Evolutionary conservation across 495 filamentous ascomycete genomes (phyloP), one percentile per base, ranked within the genome.

Genomic region (Trypethelium eluteriae): DNA sequence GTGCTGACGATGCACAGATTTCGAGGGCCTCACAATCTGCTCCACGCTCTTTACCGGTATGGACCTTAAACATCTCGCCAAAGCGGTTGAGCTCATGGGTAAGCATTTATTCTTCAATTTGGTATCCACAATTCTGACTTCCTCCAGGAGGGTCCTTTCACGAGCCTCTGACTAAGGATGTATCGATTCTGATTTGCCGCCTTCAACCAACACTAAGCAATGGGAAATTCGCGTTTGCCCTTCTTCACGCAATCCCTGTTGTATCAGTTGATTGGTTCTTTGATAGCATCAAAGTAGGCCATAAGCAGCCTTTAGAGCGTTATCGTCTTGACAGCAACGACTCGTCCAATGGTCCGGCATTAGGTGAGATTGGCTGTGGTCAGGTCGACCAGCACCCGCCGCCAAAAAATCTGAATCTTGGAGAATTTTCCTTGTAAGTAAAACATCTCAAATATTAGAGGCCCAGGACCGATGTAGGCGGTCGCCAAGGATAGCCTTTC

Each of bases 31-130:
- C 69, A 82, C 79, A 46, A 85, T 97, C 50, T 90, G 86, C 74
- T 90, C 91, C 1, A 92, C 92, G 9, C 89, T 84, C 11, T 96
- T 98, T 73, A 82, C 83, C 18, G 87, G 88, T n/a, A 86, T 96
- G 39, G 90, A 96, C 70, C 79, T 96, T 25, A 79, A 93, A 57
- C 95, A 98, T 72, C 79, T 94, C 46, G 85, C 86, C 46, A 92
- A 90, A 76, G 77, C 88, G 16, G 81, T 96, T 35, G 77, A 79
- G 35, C 80, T 96, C 59, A 83, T 96, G 72, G 92, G 92, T 82
- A 71, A 66, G 78, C 14, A 5, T 18, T 38, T 2, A 16, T 25
- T 25, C 36, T 16, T 32, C 2, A 36, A 14, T 3, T 36, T 35
- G 39, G 66, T 34, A 12, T 25, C 62, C 2, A 44, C 44, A 36